Conservation (phyloP, 805 yeast genomes). For the Kockiozyma suomiensis region DNA sequence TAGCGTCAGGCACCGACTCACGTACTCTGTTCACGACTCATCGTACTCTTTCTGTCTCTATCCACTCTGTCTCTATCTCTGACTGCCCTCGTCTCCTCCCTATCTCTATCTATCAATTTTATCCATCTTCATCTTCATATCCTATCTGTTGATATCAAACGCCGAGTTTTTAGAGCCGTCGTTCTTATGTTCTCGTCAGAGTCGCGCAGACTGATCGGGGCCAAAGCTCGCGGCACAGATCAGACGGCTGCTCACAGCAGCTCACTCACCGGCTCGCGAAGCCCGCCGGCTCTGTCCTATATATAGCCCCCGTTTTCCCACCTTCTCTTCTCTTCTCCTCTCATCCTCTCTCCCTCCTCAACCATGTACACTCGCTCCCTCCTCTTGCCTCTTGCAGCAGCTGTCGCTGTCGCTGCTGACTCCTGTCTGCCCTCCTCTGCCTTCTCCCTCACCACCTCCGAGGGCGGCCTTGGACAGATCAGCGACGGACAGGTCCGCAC, state of each 20-base stretch:
- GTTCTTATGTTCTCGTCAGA: too few species aligned
- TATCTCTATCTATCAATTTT: too few species aligned
- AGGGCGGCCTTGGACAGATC: conserved; percentile 27
- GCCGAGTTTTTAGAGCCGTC: too few species aligned
- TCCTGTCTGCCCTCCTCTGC: conserved; percentile 16
- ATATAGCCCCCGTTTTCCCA: not conserved
- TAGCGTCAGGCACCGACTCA: not conserved
- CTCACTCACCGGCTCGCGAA: not conserved
- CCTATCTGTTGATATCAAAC: too few species aligned
- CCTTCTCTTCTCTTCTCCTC: not conserved
- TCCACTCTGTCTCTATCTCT: too few species aligned
- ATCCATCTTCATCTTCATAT: too few species aligned
- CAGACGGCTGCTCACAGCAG: not conserved
- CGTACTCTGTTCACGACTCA: not conserved
- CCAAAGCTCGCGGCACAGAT: too few species aligned
- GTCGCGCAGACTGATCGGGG: too few species aligned
- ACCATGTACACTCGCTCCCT: conserved; percentile 10
- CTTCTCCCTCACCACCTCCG: conserved; percentile 23
- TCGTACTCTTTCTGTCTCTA: not conserved
- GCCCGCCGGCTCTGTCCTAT: not conserved
- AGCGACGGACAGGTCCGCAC: conserved; percentile 31
- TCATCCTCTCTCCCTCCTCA: not conserved
- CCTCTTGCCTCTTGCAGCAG: conserved; percentile 14
- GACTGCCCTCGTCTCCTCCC: too few species aligned
- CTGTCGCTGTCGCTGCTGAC: conserved; percentile 17